Evolutionary conservation across 768 basidiomycete species (phyloP).

Genomic region (Crassisporium funariophilum): DNA sequence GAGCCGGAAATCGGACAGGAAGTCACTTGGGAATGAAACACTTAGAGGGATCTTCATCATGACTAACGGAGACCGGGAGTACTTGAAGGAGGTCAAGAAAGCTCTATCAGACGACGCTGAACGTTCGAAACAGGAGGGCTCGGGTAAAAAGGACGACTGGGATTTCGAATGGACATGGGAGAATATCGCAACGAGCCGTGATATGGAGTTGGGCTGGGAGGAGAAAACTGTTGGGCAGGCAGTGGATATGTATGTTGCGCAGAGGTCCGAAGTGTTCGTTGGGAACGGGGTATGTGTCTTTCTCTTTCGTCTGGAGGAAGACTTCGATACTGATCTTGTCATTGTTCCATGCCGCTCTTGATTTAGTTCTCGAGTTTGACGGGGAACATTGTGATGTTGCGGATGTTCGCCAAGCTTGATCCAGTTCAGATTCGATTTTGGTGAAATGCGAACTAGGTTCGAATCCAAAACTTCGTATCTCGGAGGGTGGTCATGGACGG

Average conservation of each 20-base stretch:
- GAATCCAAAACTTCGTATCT: too few relatives aligned
- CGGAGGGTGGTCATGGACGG: too few relatives aligned
- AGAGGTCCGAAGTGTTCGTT: conserved; percentile 50
- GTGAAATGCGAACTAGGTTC: too few relatives aligned
- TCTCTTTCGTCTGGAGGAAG: not conserved
- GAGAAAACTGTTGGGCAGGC: conserved; percentile 50
- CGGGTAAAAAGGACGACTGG: conserved; percentile 7
- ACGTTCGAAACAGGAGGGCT: not conserved
- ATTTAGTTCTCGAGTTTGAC: not conserved
- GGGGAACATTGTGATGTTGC: conserved; percentile 28
- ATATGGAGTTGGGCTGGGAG: conserved; percentile 46
- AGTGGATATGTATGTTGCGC: conserved; percentile 59
- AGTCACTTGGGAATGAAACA: conserved; percentile 6
- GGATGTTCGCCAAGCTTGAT: conserved; percentile 25
- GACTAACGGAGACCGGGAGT: conserved; percentile 60
- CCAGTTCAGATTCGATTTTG: conserved; percentile 25
- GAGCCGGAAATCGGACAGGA: not conserved
- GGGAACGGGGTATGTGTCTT: conserved; percentile 55
- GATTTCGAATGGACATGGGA: conserved; percentile 29
- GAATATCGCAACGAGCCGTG: conserved; percentile 46
- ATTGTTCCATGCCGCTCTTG: not conserved
- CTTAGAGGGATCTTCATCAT: conserved; percentile 59
- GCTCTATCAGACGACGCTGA: conserved; percentile 14
- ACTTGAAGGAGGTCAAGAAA: conserved; percentile 40
- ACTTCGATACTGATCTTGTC: not conserved